Evolutionary conservation across 371 early-diverging fungal species (phyloP), one percentile per base, ranked within the genome.

Genomic region (Mucor mucedo): DNA sequence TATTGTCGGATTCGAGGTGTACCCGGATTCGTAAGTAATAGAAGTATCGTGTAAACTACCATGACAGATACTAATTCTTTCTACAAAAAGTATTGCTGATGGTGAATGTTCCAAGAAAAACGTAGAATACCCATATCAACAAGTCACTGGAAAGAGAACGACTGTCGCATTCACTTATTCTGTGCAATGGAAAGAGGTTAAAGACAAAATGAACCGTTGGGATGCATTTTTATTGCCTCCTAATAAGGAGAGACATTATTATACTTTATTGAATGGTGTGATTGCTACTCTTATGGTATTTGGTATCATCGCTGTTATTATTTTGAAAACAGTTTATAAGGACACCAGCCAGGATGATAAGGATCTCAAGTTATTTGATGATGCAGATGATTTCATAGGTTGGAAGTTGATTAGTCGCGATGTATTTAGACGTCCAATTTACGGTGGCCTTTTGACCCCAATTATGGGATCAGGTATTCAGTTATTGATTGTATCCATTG

Each of bases 401-500:
- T 81, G 82, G 82, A 69, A 68, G 30, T 56, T 81, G n/a, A 70
- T 81, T 40, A 70, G 73, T 58, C 68, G 76, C 9, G 82, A 81
- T 66, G 82, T 81, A 1, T 81, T 81, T 50, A 60, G 82, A 63
- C 58, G 82, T 16, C 82, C 82, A 11, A 66, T 77, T 33, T 81
- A 78, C 58, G 82, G 79, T 38, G 82, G 82, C 1, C 52, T 81
- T 14, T 63, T 81, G 49, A 75, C 82, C 35, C 82, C 82, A 32
- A 32, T 81, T 1, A 57, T 81, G 53, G 82, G 82, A 29, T 62
- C 77, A 4, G 82, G 82, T 14, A 63, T 78, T 27, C 82, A 81
- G 44, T 50, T 77, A 1, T 38, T 75, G 21, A 42, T 65, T 1
- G 66, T 68, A 2, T 30, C 55, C n/a, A 9, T 60, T 10, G 62